Percentiles rank a stretch among this genome's conserved stretches.
Evolutionary conservation across 2,329 filamentous ascomycete genomes (phyloP).

Genomic region (Fusarium pseudograminearum): DNA sequence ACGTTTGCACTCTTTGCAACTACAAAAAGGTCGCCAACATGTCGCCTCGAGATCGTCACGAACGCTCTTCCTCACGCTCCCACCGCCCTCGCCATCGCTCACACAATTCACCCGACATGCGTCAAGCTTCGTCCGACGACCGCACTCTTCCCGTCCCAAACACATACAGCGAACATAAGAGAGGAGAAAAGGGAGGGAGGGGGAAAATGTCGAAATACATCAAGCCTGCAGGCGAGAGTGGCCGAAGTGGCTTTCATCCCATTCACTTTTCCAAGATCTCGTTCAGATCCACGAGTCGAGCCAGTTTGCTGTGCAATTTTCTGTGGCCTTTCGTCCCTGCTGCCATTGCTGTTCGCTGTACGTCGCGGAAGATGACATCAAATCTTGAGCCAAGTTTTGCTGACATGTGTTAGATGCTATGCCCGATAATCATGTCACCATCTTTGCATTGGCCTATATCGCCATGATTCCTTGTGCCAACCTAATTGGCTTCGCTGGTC

Average conservation of each 20-base stretch:
- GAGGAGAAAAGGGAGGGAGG: slow-evolving; percentile 5
- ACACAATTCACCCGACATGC: slow-evolving; percentile 25
- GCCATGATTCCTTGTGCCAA: slow-evolving; percentile 66
- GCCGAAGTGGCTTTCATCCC: slow-evolving; percentile 59
- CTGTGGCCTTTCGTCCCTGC: slow-evolving; percentile 64
- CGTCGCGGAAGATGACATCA: slow-evolving; percentile 8
- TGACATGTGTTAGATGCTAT: slow-evolving; percentile 49
- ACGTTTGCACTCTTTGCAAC: not conserved
- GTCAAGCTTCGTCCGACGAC: slow-evolving; percentile 21
- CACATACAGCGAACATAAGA: slow-evolving; percentile 41
- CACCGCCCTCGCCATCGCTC: slow-evolving; percentile 33
- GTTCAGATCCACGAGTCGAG: slow-evolving; percentile 58
- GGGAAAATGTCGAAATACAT: slow-evolving; percentile 36
- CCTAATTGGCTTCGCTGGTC: slow-evolving; percentile 61
- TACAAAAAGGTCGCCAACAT: slow-evolving; percentile 20
- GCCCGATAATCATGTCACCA: slow-evolving; percentile 55
- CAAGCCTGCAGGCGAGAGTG: slow-evolving; percentile 58
- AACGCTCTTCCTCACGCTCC: slow-evolving; percentile 38
- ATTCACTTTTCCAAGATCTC: slow-evolving; percentile 58
- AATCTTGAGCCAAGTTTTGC: slow-evolving; percentile 7
- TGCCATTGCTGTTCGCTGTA: slow-evolving; percentile 59
- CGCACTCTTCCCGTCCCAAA: slow-evolving; percentile 47
- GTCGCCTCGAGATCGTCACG: slow-evolving; percentile 18
- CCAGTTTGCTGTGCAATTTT: slow-evolving; percentile 61
- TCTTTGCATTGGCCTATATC: slow-evolving; percentile 63